A percentile compares a stretch with the other conserved stretches of the same genome.
Conservation (phyloP, 805 yeast genomes). For the Komagataella kurtzmanii region DNA sequence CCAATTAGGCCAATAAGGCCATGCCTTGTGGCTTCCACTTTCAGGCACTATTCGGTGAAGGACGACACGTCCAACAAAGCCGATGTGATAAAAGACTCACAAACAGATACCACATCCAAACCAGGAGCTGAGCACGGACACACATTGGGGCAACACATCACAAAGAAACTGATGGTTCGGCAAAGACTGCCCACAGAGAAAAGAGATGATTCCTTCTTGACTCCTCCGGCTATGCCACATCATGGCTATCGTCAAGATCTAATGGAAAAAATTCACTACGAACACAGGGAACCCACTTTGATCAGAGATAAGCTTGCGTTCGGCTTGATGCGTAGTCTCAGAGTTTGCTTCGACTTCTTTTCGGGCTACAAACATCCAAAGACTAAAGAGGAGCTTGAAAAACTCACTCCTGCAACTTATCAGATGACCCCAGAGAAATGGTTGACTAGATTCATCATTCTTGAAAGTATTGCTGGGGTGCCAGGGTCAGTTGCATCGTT, state of each 20-base stretch:
- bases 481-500: constrained; percentile 72
- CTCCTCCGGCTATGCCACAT: constrained; percentile 26
- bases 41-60: not conserved
- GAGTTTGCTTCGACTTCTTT: constrained; percentile 41
- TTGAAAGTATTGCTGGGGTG: constrained; percentile 68
- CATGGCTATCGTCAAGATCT: constrained; percentile 22
- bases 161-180: not conserved
- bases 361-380: constrained; percentile 55
- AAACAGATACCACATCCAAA: not conserved
- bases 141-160: not conserved
- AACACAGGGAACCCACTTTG: constrained; percentile 36
- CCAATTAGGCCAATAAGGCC: not conserved
- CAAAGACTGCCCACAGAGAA: constrained; percentile 3
- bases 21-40: not conserved
- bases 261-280: constrained; percentile 27
- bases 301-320: constrained; percentile 40
- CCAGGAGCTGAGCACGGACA: not conserved
- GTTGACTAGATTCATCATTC: constrained; percentile 47
- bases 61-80: not conserved
- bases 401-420: constrained; percentile 19
- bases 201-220: constrained; percentile 6
- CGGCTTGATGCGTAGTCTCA: constrained; percentile 26
- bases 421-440: constrained; percentile 51
- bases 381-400: constrained; percentile 13
- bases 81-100: not conserved